A percentile compares a stretch with the other conserved stretches of the same genome.
Conservation (phyloP, 2,329 filamentous ascomycete genomes). For the Xylaria hypoxylon region DNA sequence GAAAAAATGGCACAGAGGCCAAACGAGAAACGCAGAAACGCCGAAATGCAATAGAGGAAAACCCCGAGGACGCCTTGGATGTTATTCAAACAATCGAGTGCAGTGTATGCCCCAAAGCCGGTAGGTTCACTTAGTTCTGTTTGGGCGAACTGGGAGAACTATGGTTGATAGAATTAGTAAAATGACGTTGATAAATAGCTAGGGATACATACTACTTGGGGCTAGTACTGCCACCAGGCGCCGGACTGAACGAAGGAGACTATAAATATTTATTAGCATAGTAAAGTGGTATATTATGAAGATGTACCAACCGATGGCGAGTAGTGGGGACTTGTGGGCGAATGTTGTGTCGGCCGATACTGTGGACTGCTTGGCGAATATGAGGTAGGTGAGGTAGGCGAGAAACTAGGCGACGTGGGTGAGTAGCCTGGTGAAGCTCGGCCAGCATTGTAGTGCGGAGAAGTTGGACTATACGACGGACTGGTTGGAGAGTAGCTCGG, state of each 20-base stretch:
- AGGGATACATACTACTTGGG: constrained; percentile 56
- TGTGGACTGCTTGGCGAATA: constrained; percentile 68
- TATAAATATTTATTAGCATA: constrained; percentile 47
- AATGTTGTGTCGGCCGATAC: constrained; percentile 66
- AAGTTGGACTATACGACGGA: constrained; percentile 78
- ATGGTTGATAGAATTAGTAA: constrained; percentile 35
- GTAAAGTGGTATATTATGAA: neutral
- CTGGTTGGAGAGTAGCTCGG: constrained; percentile 78
- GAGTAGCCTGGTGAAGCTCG: constrained; percentile 71
- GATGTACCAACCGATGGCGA: constrained; percentile 68
- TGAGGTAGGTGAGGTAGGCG: constrained; percentile 74
- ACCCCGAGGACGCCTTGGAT: constrained; percentile 43
- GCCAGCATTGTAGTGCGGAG: constrained; percentile 63
- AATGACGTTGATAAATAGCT: neutral
- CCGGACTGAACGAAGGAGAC: constrained; percentile 49
- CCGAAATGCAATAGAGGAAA: constrained; percentile 41
- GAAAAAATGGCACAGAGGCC: constrained; percentile 13
- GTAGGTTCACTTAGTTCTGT: constrained; percentile 41
- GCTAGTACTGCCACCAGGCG: constrained; percentile 55
- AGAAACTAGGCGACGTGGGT: constrained; percentile 81
- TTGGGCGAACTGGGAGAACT: constrained; percentile 53
- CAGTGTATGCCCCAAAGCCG: constrained; percentile 20
- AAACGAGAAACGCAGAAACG: constrained; percentile 35
- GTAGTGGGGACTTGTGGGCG: constrained; percentile 78
- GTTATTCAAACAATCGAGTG: constrained; percentile 46